Evolutionary conservation across 345 rosid species (phyloP).

Genomic region (Chamaenerion angustifolium): DNA sequence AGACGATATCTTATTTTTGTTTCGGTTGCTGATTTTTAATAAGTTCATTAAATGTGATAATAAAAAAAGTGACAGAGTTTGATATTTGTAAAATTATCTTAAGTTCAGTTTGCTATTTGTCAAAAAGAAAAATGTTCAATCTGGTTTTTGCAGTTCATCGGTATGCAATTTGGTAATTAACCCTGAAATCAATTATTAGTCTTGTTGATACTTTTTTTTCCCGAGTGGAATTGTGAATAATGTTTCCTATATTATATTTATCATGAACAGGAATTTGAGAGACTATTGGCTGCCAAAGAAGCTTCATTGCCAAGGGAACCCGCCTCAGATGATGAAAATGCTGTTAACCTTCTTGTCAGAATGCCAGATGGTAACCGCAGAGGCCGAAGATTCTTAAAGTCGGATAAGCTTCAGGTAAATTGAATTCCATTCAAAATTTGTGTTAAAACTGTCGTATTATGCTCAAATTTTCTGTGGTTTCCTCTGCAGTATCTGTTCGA

Average conservation of each 20-base stretch:
- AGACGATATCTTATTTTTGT: too few relatives aligned
- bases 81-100: too few relatives aligned
- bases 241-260: not conserved
- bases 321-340: slow-evolving; percentile 66
- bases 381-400: slow-evolving; percentile 82
- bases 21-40: too few relatives aligned
- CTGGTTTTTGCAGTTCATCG: too few relatives aligned
- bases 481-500: slow-evolving; percentile 68
- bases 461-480: not conserved
- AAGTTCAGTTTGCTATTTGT: too few relatives aligned
- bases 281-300: slow-evolving; percentile 74
- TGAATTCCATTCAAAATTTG: not conserved
- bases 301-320: slow-evolving; percentile 92
- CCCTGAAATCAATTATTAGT: too few relatives aligned
- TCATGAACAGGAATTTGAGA: slow-evolving; percentile 60
- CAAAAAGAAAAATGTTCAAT: too few relatives aligned
- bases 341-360: slow-evolving; percentile 69
- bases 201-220: too few relatives aligned
- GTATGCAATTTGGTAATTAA: too few relatives aligned
- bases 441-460: too few relatives aligned
- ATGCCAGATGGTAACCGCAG: slow-evolving; percentile 93
- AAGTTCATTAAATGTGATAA: too few relatives aligned
- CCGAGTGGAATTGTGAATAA: not conserved
- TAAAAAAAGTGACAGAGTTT: too few relatives aligned
- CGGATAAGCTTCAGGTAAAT: slow-evolving; percentile 63